These are phyloP conservation scores for Exophiala phaeomuriformis DNA, from an alignment of 2,329 filamentous ascomycete species.

Conservation along the genomic window DNA sequence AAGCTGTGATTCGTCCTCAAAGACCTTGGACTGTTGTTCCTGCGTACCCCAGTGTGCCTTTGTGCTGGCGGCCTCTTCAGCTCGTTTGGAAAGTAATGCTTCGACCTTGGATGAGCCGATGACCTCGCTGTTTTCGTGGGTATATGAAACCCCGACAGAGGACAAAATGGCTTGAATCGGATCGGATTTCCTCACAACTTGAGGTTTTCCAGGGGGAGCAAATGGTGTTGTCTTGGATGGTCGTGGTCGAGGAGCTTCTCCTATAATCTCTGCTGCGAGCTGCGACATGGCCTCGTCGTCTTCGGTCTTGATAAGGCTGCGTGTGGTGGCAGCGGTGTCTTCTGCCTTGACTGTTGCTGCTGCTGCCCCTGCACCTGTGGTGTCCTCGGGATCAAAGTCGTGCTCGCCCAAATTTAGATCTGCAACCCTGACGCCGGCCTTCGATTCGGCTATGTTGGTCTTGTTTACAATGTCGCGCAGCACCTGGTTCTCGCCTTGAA, in stretches of 20 bases:
- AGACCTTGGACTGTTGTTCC: conserved; percentile 22
- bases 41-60: conserved; percentile 9
- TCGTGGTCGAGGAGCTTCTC: conserved; percentile 42
- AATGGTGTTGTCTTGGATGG: conserved; percentile 35
- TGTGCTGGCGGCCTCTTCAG: conserved; percentile 44
- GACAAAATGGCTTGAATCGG: conserved; percentile 83
- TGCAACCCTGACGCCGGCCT: conserved; percentile 72
- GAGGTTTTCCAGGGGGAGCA: conserved; percentile 26
- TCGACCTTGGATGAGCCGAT: conserved; percentile 91
- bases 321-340: conserved; percentile 25
- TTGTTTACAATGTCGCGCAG: conserved; percentile 96
- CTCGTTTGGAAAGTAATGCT: conserved; percentile 68
- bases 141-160: conserved; percentile 84
- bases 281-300: conserved; percentile 65
- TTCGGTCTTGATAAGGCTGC: conserved; percentile 23
- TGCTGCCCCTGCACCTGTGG: background rate
- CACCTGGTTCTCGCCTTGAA: conserved; percentile 63
- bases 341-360: conserved; percentile 8
- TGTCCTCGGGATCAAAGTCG: conserved; percentile 44
- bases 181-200: conserved; percentile 48
- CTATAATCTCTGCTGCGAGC: conserved; percentile 57
- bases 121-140: conserved; percentile 92
- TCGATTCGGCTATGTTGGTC: conserved; percentile 91
- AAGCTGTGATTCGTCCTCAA: conserved; percentile 19
- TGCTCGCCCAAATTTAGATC: conserved; percentile 64